phyloP scores from a whole-genome alignment of 2,329 filamentous ascomycete genomes.

The Nothopassalora personata region DNA sequence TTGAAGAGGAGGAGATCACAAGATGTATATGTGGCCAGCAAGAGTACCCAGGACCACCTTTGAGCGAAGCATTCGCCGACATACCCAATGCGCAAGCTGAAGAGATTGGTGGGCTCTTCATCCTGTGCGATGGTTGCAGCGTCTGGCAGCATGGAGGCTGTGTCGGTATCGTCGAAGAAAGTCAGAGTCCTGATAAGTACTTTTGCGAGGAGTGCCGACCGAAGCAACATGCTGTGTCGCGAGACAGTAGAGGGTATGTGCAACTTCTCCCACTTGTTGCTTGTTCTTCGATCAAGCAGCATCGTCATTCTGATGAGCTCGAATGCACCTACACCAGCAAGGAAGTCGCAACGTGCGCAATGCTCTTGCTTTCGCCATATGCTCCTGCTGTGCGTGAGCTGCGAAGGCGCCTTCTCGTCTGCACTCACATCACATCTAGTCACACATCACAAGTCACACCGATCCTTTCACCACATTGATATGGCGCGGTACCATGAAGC shows the following conservation, averaged over 20 bases:
- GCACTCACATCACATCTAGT: neutral
- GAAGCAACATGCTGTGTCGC: conserved; percentile 80
- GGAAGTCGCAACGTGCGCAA: neutral
- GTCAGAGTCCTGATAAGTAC: conserved; percentile 90
- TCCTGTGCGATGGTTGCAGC: conserved; percentile 95
- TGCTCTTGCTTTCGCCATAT: neutral
- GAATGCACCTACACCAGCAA: neutral
- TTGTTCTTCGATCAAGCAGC: neutral
- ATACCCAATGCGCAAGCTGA: conserved; percentile 60
- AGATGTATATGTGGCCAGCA: conserved; percentile 91
- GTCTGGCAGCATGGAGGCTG: conserved; percentile 99
- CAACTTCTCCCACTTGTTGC: conserved; percentile 24
- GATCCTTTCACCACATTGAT: neutral
- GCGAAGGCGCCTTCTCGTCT: neutral
- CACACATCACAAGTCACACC: neutral
- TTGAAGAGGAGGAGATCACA: conserved; percentile 84
- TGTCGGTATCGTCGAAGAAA: conserved; percentile 93
- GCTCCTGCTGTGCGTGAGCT: neutral
- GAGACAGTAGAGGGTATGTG: conserved; percentile 77
- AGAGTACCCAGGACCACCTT: conserved; percentile 82
- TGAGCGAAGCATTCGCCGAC: conserved; percentile 44
- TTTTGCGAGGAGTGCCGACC: conserved; percentile 94
- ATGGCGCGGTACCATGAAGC: conserved; percentile 28
- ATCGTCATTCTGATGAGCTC: neutral
- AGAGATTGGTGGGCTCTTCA: conserved; percentile 89